Base-by-base conservation (phyloP, 2,329 filamentous ascomycete genomes). In the Graphiopsis chlorocephala region DNA sequence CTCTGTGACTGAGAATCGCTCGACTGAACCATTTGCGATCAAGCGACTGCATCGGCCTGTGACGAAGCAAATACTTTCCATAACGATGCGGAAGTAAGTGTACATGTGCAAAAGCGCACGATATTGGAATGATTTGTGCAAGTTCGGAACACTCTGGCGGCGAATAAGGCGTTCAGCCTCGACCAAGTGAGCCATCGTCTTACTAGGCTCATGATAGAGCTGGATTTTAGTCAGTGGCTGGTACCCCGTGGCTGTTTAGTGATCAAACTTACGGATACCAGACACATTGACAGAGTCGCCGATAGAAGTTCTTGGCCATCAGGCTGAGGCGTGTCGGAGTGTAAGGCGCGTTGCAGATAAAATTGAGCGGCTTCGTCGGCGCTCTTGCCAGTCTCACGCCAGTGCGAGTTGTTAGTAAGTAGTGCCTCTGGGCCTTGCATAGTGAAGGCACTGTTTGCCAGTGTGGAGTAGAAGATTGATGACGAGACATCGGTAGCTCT, bases 131-230 rank as follows among this genome's bases (percentile, higher is more conserved):
- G 58, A 48, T 6, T 23, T 31, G 11, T 61, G 29, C 45, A 17
- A 2, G 11, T 31, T 29, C 2, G 14, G 38, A 20, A 33, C 6
- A 8, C 38, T 35, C 12, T 31, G 38, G 23, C 7, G 26, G 14
- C 58, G 20, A 10, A 61, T 61, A 3, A 61, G 42, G 42, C 45
- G 58, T 50, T 61, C 58, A 25, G 58, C 58, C 26, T 61, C 58
- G 26, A 61, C 17, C n/a, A 61, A 26, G 29, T 61, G 20, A 10
- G n/a, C 33, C n/a, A 61, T 47, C 10, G 58, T 31, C 17, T 50
- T 45, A 29, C 33, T 42, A 14, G 45, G 58, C 12, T 61, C 38
- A 17, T 58, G 33, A 20, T 58, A 45, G 10, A 58, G 26, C 55
- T 58, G 17, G 33, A 25, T 2, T 4, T 58, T 38, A 25, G 31